Evolutionary conservation across 768 basidiomycete genomes (phyloP).

Genomic region (Kwoniella heveanensis): DNA sequence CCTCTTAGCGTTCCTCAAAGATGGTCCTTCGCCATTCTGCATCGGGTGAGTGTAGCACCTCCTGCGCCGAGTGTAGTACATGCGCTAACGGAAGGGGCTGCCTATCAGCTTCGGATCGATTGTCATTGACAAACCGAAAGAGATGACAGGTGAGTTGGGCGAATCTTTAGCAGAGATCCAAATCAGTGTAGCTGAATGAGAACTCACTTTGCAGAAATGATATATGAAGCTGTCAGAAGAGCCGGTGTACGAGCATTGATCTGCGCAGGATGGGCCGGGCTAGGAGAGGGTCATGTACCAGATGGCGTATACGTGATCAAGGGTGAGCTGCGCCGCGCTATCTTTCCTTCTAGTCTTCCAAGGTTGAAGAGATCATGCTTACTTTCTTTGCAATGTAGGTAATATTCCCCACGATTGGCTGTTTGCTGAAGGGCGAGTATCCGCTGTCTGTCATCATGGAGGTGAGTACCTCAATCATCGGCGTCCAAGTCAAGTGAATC

Average conservation of each 20-base stretch:
- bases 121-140: conserved; percentile 59
- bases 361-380: background rate
- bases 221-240: conserved; percentile 58
- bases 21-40: conserved; percentile 64
- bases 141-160: conserved; percentile 60
- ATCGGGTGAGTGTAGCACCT: conserved; percentile 60
- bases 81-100: background rate
- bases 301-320: conserved; percentile 62
- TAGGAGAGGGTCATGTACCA: conserved; percentile 61
- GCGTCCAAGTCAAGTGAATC: too few species aligned
- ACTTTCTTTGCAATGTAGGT: conserved; percentile 23
- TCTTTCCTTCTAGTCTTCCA: background rate
- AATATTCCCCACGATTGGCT: conserved; percentile 71
- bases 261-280: conserved; percentile 68
- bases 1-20: conserved; percentile 61
- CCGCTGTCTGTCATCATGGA: conserved; percentile 66
- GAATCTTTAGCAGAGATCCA: too few species aligned
- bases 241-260: conserved; percentile 65
- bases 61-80: too few species aligned
- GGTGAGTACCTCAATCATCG: conserved; percentile 54
- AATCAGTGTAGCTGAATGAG: too few species aligned
- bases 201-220: background rate
- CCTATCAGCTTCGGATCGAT: conserved; percentile 67
- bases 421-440: conserved; percentile 61
- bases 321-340: conserved; percentile 9